Evolutionary conservation across 2,329 filamentous ascomycete species (phyloP).

Genomic region (Clonostachys solani): DNA sequence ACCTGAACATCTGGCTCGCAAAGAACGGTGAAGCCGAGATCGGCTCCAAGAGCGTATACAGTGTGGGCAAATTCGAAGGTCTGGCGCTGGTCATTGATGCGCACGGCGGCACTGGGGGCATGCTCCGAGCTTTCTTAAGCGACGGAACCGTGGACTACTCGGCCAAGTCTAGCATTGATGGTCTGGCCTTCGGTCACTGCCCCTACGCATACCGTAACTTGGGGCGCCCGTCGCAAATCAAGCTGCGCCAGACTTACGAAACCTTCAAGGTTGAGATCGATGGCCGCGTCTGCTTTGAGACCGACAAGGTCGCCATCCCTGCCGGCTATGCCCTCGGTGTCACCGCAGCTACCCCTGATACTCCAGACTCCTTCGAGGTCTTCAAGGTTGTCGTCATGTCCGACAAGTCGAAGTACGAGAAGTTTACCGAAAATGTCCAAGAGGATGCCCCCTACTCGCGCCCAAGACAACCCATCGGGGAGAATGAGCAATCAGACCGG

Average conservation of each 20-base stretch:
- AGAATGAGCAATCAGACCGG: constrained; percentile 6
- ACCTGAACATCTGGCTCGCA: constrained; percentile 90
- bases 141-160: constrained; percentile 81
- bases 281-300: constrained; percentile 77
- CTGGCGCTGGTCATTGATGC: constrained; percentile 82
- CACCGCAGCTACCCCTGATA: constrained; percentile 83
- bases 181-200: constrained; percentile 89
- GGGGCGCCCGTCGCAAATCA: constrained; percentile 76
- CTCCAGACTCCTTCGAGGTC: constrained; percentile 89
- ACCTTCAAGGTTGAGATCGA: constrained; percentile 79
- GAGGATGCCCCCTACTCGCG: constrained; percentile 15
- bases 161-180: constrained; percentile 71
- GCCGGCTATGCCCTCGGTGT: constrained; percentile 81
- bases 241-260: constrained; percentile 60
- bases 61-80: constrained; percentile 82
- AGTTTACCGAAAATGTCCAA: constrained; percentile 9
- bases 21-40: constrained; percentile 62
- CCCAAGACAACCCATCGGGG: constrained; percentile 19
- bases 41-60: constrained; percentile 77
- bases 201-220: constrained; percentile 88
- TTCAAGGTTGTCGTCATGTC: constrained; percentile 79
- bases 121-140: constrained; percentile 88
- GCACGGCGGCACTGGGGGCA: constrained; percentile 72
- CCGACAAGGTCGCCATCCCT: constrained; percentile 73
- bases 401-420: constrained; percentile 30